phyloP scores from a whole-genome alignment of 2,329 filamentous ascomycete species.

The Cladosporium sp. region DNA sequence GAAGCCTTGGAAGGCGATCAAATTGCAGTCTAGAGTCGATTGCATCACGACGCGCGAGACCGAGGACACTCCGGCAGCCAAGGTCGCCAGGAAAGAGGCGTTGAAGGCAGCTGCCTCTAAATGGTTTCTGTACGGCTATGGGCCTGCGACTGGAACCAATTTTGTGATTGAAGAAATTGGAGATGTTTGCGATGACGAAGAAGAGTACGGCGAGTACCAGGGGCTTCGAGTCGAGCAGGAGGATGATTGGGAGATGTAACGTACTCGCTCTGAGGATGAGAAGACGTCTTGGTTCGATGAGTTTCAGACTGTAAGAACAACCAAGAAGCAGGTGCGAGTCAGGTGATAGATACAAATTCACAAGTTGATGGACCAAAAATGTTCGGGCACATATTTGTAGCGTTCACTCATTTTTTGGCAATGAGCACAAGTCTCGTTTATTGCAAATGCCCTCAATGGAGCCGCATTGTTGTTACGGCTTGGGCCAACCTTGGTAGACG shows the following conservation, averaged over 20 bases:
- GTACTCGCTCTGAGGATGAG: slow-evolving; percentile 9
- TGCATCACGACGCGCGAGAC: background rate
- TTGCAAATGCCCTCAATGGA: no score
- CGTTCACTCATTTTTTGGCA: no score
- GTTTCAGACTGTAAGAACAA: slow-evolving; percentile 23
- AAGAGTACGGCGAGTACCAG: slow-evolving; percentile 22
- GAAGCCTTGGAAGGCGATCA: background rate
- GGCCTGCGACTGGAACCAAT: slow-evolving; percentile 43
- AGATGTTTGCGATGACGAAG: slow-evolving; percentile 33
- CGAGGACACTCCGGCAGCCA: slow-evolving; percentile 38
- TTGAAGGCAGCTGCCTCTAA: slow-evolving; percentile 46
- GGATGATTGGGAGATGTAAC: slow-evolving; percentile 10
- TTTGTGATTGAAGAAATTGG: slow-evolving; percentile 51
- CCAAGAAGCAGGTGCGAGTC: slow-evolving; percentile 9
- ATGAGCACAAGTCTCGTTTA: background rate
- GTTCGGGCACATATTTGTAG: no score
- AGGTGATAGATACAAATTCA: background rate
- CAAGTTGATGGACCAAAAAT: no score
- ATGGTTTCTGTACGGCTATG: slow-evolving; percentile 51
- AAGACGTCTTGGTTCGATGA: slow-evolving; percentile 25
- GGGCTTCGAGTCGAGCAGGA: slow-evolving; percentile 16
- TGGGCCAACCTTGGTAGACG: no score
- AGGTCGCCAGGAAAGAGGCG: slow-evolving; percentile 41
- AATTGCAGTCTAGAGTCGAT: background rate
- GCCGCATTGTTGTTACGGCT: no score